phyloP scores from a whole-genome alignment of 148 eudicot species.

The Talinum fruticosum region DNA sequence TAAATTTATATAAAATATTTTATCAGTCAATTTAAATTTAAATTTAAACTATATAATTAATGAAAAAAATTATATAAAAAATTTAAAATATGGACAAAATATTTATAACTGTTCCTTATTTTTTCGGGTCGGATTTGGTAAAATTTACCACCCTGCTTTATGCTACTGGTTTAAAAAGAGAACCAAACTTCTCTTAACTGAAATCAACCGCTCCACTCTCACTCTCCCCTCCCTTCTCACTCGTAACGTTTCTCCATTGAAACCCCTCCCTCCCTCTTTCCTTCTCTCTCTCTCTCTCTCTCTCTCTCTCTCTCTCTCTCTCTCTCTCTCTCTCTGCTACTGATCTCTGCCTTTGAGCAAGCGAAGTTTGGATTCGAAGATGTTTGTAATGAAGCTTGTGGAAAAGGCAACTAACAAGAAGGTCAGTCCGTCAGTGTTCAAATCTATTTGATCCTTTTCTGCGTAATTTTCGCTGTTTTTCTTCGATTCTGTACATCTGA shows the following conservation, averaged over 20 bases:
- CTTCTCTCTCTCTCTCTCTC: neutral
- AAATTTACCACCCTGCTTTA: too few species aligned
- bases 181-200: constrained; percentile 11
- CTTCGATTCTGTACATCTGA: neutral
- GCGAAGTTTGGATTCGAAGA: neutral
- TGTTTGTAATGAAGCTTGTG: constrained; percentile 31
- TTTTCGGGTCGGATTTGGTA: too few species aligned
- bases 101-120: too few species aligned
- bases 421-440: constrained; percentile 8
- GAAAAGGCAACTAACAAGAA: constrained; percentile 27
- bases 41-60: too few species aligned
- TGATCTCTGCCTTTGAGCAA: neutral
- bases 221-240: neutral
- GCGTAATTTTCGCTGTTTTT: neutral
- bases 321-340: neutral
- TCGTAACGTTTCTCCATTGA: constrained; percentile 7
- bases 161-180: constrained; percentile 5
- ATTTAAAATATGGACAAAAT: too few species aligned
- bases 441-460: neutral
- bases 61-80: too few species aligned
- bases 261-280: too few species aligned
- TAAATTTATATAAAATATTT: too few species aligned
- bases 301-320: neutral
- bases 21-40: too few species aligned
- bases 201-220: constrained; percentile 19